Conservation (phyloP, 768 basidiomycete species). For the Dentipellis fragilis region DNA sequence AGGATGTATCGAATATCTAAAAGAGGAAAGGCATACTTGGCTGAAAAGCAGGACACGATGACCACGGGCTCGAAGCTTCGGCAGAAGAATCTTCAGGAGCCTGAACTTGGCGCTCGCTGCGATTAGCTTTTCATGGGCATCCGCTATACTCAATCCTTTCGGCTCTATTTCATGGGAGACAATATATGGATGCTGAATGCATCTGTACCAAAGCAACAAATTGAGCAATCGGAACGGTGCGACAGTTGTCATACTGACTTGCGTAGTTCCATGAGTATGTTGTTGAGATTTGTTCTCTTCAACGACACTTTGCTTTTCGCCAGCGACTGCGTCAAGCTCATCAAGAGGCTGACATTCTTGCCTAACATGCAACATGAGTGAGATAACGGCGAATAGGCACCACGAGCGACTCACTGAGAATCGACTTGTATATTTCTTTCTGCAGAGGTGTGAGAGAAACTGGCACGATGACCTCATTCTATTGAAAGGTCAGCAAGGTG, state of each 20-base stretch:
- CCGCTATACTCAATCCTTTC: conserved; percentile 38
- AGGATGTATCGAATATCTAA: not conserved
- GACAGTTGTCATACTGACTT: conserved; percentile 40
- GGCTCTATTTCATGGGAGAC: conserved; percentile 76
- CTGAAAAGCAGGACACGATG: conserved; percentile 90
- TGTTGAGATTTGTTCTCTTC: conserved; percentile 55
- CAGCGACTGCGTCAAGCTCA: conserved; percentile 40
- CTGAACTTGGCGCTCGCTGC: conserved; percentile 81
- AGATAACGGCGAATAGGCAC: not conserved
- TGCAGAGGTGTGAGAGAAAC: conserved; percentile 82
- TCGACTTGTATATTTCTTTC: conserved; percentile 78
- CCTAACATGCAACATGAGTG: conserved; percentile 28
- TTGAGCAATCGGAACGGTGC: not conserved
- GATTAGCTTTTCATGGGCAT: conserved; percentile 71
- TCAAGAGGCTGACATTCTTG: conserved; percentile 60
- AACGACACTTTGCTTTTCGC: conserved; percentile 18
- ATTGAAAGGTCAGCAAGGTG: not conserved
- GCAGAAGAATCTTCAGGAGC: conserved; percentile 66
- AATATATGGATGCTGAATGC: conserved; percentile 87
- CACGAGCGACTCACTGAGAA: conserved; percentile 46
- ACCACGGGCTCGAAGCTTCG: conserved; percentile 74
- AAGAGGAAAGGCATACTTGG: conserved; percentile 43
- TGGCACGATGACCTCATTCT: conserved; percentile 91
- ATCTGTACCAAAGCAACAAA: conserved; percentile 31
- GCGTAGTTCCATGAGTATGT: conserved; percentile 79